A percentile compares a stretch with the other conserved stretches of the same genome.
phyloP scores from a whole-genome alignment of 495 filamentous ascomycete species.

The Daldinia grandis region DNA sequence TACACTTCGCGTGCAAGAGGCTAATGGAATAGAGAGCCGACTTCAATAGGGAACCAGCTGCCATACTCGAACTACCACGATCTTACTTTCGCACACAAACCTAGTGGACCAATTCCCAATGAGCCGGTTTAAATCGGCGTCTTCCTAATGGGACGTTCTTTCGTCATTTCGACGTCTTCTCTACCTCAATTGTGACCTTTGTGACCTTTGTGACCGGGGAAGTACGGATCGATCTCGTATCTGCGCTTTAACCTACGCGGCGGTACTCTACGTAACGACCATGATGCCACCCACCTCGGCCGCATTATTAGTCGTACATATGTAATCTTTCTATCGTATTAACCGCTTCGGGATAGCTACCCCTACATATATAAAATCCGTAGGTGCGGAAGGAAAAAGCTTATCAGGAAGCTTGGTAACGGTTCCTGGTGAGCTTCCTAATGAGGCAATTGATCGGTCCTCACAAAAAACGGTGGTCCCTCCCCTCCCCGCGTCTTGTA shows the following conservation, averaged over 20 bases:
- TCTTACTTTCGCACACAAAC: not conserved
- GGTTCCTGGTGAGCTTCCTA: constrained; percentile 34
- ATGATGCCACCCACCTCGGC: not conserved
- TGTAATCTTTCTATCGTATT: too few relatives aligned
- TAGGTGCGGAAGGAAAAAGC: not conserved
- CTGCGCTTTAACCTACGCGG: not conserved
- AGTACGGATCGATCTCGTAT: constrained; percentile 8
- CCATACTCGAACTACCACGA: not conserved
- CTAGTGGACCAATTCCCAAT: not conserved
- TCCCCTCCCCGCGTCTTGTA: constrained; percentile 7
- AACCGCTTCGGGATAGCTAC: too few relatives aligned
- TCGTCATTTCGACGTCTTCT: not conserved
- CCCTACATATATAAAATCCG: too few relatives aligned
- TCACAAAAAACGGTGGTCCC: constrained; percentile 3
- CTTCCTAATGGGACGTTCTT: constrained; percentile 19
- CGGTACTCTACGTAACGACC: not conserved
- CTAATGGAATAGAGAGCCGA: not conserved
- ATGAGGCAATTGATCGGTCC: constrained; percentile 12
- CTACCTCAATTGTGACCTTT: not conserved
- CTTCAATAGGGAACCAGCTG: not conserved
- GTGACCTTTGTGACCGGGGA: not conserved
- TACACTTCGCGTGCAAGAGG: not conserved
- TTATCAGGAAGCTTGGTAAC: constrained; percentile 1
- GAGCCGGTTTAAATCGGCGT: constrained; percentile 12
- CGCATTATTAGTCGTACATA: not conserved